Evolutionary conservation across 805 yeast genomes (phyloP).

Genomic region (Pichia exigua): DNA sequence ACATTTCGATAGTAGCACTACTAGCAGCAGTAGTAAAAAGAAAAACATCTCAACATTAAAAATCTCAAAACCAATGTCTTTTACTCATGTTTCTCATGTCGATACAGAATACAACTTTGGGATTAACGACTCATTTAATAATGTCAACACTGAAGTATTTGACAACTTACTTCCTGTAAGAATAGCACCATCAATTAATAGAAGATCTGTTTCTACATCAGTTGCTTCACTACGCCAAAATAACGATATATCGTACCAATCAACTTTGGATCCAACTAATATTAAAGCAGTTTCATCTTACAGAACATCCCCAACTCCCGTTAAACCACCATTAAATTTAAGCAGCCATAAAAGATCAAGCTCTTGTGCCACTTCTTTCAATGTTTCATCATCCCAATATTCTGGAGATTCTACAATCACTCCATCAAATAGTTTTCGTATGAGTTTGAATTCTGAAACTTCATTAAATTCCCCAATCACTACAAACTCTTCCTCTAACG

Average conservation of each 20-base stretch:
- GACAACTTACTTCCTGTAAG: constrained; percentile 7
- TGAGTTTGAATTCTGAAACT: constrained; percentile 3
- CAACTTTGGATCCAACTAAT: constrained; percentile 12
- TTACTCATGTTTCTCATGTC: constrained; percentile 29
- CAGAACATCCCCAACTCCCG: constrained; percentile 24
- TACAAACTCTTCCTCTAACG: not conserved
- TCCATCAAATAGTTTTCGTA: not conserved
- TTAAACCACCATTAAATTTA: not conserved
- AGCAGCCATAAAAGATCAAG: not conserved
- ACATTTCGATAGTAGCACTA: constrained; percentile 5
- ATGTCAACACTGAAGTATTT: constrained; percentile 1
- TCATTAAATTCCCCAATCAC: not conserved
- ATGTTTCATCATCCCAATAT: not conserved
- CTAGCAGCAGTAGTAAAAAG: not conserved
- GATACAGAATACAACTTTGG: constrained; percentile 26
- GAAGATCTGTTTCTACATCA: not conserved
- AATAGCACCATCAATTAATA: not conserved
- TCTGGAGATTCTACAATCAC: constrained; percentile 8
- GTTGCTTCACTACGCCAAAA: not conserved
- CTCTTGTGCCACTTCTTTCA: not conserved
- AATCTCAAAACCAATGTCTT: constrained; percentile 29
- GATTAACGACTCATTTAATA: constrained; percentile 21
- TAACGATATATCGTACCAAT: not conserved
- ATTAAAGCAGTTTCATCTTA: constrained; percentile 25
- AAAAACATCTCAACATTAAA: not conserved